A percentile compares a stretch with the other conserved stretches of the same genome.
These are phyloP conservation scores for Arthrobotrys sphaeroides DNA, from an alignment of 2,329 filamentous ascomycete genomes.

Conservation along the genomic window DNA sequence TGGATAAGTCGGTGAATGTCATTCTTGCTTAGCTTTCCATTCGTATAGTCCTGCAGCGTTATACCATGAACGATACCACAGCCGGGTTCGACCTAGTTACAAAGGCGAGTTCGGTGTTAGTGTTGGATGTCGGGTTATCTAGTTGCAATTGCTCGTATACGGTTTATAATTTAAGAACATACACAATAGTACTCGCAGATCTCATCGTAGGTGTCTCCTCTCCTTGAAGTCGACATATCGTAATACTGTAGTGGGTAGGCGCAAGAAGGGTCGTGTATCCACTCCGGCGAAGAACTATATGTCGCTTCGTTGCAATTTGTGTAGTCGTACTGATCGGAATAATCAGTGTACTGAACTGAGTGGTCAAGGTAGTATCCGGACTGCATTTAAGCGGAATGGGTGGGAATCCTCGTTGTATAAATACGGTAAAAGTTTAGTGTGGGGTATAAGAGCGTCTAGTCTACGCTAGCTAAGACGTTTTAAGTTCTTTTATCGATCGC, in stretches of 20 bases:
- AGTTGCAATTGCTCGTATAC: no score
- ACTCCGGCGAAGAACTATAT: conserved; percentile 3
- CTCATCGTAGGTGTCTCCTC: conserved; percentile 33
- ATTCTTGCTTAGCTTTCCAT: conserved; percentile 19
- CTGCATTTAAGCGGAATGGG: conserved; percentile 45
- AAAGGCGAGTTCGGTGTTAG: not conserved
- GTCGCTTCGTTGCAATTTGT: conserved; percentile 9
- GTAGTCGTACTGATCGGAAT: conserved; percentile 38
- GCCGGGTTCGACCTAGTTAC: conserved; percentile 40
- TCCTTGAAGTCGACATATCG: conserved; percentile 24
- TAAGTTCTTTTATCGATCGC: no score
- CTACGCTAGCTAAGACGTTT: conserved; percentile 11
- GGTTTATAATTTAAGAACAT: conserved; percentile 3
- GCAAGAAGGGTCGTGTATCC: conserved; percentile 3
- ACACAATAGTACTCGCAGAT: conserved; percentile 39
- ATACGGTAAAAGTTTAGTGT: conserved; percentile 44
- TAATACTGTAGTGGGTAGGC: conserved; percentile 14
- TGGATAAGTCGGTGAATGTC: conserved; percentile 35
- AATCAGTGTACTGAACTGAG: conserved; percentile 35
- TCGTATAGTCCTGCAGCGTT: conserved; percentile 43
- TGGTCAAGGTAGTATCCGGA: conserved; percentile 22
- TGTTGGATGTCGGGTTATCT: not conserved
- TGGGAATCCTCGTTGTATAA: conserved; percentile 28
- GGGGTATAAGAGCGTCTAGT: conserved; percentile 38
- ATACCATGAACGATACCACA: conserved; percentile 22